Evolutionary conservation across 768 basidiomycete species (phyloP).

Genomic region (Sarcodon aspratus): DNA sequence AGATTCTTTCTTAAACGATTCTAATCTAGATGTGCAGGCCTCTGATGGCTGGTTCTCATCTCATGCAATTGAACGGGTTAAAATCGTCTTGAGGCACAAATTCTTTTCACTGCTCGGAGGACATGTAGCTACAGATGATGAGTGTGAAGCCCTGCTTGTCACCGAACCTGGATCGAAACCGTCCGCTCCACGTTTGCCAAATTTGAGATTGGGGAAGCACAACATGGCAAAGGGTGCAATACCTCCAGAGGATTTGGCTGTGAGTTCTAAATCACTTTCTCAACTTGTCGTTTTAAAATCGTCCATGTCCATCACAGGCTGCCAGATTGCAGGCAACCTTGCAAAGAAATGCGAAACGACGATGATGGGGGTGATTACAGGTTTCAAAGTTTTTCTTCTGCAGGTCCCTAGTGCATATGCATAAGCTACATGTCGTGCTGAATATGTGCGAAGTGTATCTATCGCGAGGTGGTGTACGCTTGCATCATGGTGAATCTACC

Average conservation of each 20-base stretch:
- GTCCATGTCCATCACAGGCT: constrained; percentile 30
- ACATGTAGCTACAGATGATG: constrained; percentile 58
- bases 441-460: too few relatives aligned
- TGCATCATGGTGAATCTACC: constrained; percentile 33
- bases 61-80: constrained; percentile 73
- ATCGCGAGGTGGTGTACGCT: too few relatives aligned
- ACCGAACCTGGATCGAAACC: constrained; percentile 19
- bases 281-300: not conserved
- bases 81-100: constrained; percentile 75
- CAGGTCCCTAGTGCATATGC: not conserved
- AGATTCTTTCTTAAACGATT: not conserved
- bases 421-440: too few relatives aligned
- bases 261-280: constrained; percentile 20
- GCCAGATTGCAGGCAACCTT: constrained; percentile 56
- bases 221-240: constrained; percentile 86
- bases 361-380: not conserved
- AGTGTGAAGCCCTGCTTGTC: constrained; percentile 55
- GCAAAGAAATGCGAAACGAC: constrained; percentile 22
- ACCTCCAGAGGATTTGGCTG: constrained; percentile 75
- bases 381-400: not conserved
- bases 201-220: constrained; percentile 58
- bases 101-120: constrained; percentile 72
- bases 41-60: constrained; percentile 85
- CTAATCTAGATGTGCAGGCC: constrained; percentile 31
- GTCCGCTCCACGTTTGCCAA: constrained; percentile 33